Evolutionary conservation across 2,329 filamentous ascomycete species (phyloP), one percentile per base, ranked within the genome.

Genomic region (Simplicillium sp.): DNA sequence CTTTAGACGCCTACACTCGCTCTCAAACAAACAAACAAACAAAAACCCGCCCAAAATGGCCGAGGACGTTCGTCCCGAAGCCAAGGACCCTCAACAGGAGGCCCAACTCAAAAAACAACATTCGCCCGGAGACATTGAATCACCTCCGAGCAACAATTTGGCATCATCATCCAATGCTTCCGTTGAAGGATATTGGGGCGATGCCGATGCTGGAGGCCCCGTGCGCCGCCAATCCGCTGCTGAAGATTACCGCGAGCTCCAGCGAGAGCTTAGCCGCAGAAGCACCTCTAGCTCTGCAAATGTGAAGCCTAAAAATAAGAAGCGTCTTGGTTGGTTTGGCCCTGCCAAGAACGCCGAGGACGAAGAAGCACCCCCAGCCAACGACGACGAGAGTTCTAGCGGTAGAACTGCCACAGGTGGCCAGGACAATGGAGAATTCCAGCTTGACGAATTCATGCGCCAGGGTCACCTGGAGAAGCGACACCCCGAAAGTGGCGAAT

Each of bases 391-490:
- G 25, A 39, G 34, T 28, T 40, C 12, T 15, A 33, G 31, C 31
- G 31, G 13, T 33, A 15, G 13, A 13, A 33, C 31, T n/a, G 31
- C 31, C 12, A 13, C 12, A 45, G 20, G 34, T 14, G 28, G 46
- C 44, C 39, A 73, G 13, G 62, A 73, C 16, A 66, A 75, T 2
- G 73, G 77, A 1, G 78, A 75, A 3, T 87, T 89, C 47, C 73
- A 84, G 45, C 68, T 89, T 2, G 74, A 73, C 29, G 66, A 77
- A 11, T 89, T 89, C 54, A 75, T 89, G 61, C 73, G 77, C 36
- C 77, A 85, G 44, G 84, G 84, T 1, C 81, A 84, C 51, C 80
- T 88, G 44, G 85, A 88, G 60, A 86, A 83, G 55, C 73, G 82
- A 11, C 76, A 75, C 3, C 41, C 51, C 46, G 73, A 79, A 25